phyloP scores from a whole-genome alignment of 169 alveolate species.

The Plasmodium billcollinsi region DNA sequence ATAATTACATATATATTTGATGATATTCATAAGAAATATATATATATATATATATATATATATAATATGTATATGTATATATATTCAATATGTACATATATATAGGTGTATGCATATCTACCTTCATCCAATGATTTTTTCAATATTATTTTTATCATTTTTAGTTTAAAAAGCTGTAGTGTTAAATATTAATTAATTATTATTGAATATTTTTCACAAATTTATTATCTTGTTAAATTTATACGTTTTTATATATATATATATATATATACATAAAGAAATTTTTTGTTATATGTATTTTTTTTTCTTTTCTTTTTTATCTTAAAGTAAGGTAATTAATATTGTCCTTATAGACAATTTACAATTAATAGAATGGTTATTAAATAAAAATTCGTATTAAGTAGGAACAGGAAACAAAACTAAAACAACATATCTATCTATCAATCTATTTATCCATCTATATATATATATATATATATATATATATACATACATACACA shows the following conservation, averaged over 20 bases:
- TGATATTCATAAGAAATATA: background rate
- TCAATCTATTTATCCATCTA: background rate
- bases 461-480: background rate
- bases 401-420: constrained; percentile 26
- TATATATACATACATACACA: constrained; percentile 5
- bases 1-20: background rate
- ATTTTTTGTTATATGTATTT: background rate
- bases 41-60: background rate
- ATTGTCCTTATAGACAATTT: constrained; percentile 34
- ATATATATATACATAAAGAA: background rate
- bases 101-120: background rate
- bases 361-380: constrained; percentile 32
- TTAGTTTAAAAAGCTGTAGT: background rate
- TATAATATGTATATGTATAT: no score
- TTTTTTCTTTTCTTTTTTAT: constrained; percentile 34
- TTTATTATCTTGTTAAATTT: background rate
- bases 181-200: background rate
- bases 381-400: constrained; percentile 21
- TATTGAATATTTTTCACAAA: background rate
- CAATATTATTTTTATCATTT: background rate
- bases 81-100: background rate
- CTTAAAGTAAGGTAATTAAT: constrained; percentile 38
- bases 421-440: background rate
- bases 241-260: background rate
- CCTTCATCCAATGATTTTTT: background rate